Evolutionary conservation across 1,284 basidiomycete genomes (phyloP).

Genomic region (Apiotrichum sp.): DNA sequence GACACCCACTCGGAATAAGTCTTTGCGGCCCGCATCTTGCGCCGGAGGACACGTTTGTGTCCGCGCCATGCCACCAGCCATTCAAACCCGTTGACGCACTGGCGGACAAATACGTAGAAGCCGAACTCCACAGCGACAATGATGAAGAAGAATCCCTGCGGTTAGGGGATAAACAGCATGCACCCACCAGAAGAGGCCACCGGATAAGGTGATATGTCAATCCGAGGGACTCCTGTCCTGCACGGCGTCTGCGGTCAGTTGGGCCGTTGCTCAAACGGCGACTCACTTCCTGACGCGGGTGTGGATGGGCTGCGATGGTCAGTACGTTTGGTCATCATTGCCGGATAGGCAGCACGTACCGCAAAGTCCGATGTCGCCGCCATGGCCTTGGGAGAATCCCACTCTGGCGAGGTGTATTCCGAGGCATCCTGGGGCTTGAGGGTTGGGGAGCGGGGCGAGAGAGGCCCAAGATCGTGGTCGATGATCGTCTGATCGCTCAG

Average conservation of each 20-base stretch:
- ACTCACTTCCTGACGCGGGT: constrained; percentile 55
- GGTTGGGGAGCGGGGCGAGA: constrained; percentile 27
- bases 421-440: constrained; percentile 1
- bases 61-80: constrained; percentile 87
- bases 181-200: constrained; percentile 78
- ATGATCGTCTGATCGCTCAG: constrained; percentile 28
- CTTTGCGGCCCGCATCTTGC: constrained; percentile 64
- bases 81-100: constrained; percentile 88
- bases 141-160: constrained; percentile 68
- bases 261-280: neutral
- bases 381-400: constrained; percentile 55
- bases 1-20: constrained; percentile 76
- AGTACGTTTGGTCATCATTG: neutral
- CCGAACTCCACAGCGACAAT: constrained; percentile 83
- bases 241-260: constrained; percentile 9
- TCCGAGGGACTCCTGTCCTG: constrained; percentile 52
- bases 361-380: constrained; percentile 88
- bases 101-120: constrained; percentile 77
- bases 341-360: constrained; percentile 19
- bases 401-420: constrained; percentile 6
- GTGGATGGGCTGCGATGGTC: constrained; percentile 59
- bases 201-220: constrained; percentile 73
- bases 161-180: neutral
- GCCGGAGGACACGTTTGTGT: constrained; percentile 68
- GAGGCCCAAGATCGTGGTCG: constrained; percentile 30